phyloP scores from a whole-genome alignment of 1,284 basidiomycete genomes.

The Malassezia sp. region DNA sequence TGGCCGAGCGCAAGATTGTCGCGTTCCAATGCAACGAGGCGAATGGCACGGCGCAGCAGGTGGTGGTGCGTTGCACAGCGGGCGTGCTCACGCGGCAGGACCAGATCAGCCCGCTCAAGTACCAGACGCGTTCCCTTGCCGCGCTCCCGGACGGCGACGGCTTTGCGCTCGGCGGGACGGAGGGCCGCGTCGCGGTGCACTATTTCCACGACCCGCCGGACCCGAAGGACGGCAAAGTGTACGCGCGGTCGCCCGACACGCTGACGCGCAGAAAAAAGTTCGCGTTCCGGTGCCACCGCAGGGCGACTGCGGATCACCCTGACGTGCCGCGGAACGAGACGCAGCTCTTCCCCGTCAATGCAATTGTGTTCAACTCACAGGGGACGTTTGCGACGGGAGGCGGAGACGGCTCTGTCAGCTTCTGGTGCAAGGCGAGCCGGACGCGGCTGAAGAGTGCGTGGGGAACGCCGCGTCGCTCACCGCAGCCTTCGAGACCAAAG shows the following conservation, averaged over 20 bases:
- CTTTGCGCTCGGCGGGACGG: constrained; percentile 75
- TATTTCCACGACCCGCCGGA: constrained; percentile 50
- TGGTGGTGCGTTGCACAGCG: no score
- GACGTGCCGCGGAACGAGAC: constrained; percentile 32
- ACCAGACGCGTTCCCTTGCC: constrained; percentile 65
- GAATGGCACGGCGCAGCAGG: constrained; percentile 49
- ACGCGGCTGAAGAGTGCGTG: constrained; percentile 72
- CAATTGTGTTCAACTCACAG: constrained; percentile 78
- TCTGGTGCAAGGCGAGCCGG: constrained; percentile 74
- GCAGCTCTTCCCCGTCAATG: constrained; percentile 80
- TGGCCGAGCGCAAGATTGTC: constrained; percentile 73
- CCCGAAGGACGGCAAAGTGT: constrained; percentile 27
- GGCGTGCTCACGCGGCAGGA: no score
- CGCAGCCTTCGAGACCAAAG: constrained; percentile 38
- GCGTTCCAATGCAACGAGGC: constrained; percentile 63
- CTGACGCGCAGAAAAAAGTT: no score
- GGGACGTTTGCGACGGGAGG: constrained; percentile 92
- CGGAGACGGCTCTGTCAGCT: constrained; percentile 49
- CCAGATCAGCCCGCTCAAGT: constrained; percentile 53
- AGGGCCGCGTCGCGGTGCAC: constrained; percentile 93
- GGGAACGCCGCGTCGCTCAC: background rate
- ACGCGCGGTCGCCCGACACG: no score
- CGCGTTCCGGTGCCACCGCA: constrained; percentile 90
- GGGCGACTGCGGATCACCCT: constrained; percentile 58
- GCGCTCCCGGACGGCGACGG: constrained; percentile 37